These are phyloP conservation scores for Soucietia sequanensis DNA, from an alignment of 805 yeast species.

Conservation along the genomic window DNA sequence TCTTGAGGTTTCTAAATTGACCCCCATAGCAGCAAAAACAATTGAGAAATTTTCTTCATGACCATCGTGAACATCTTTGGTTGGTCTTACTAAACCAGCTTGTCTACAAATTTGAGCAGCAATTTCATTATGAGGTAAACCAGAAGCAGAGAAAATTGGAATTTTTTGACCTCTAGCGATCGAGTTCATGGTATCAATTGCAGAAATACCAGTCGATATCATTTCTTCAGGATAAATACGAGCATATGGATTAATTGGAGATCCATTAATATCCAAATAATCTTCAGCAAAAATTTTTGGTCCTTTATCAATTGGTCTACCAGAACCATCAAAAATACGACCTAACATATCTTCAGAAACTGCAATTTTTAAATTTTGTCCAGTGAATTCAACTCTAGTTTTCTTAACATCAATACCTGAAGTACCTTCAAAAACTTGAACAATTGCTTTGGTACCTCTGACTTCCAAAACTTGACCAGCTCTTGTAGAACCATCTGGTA, in stretches of 20 bases:
- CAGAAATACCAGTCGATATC: constrained; percentile 98
- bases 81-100: constrained; percentile 98
- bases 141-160: constrained; percentile 98
- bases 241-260: constrained; percentile 97
- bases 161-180: constrained; percentile 99
- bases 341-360: constrained; percentile 98
- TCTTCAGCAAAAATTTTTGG: constrained; percentile 99
- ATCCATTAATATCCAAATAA: constrained; percentile 96
- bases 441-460: constrained; percentile 94
- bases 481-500: constrained; percentile 92
- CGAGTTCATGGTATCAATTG: constrained; percentile 98
- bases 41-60: constrained; percentile 99
- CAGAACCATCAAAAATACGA: constrained; percentile 98
- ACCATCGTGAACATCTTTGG: constrained; percentile 99
- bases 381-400: constrained; percentile 96
- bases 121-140: constrained; percentile 98
- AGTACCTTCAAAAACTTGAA: constrained; percentile 99
- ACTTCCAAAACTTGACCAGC: constrained; percentile 99
- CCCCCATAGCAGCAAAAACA: constrained; percentile 99
- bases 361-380: constrained; percentile 87
- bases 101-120: constrained; percentile 99
- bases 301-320: constrained; percentile 97
- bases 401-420: constrained; percentile 98
- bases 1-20: constrained; percentile 95
- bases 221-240: constrained; percentile 99